Evolutionary conservation across 164 flowering plant species (phyloP).

Genomic region (Liquidambar formosana): DNA sequence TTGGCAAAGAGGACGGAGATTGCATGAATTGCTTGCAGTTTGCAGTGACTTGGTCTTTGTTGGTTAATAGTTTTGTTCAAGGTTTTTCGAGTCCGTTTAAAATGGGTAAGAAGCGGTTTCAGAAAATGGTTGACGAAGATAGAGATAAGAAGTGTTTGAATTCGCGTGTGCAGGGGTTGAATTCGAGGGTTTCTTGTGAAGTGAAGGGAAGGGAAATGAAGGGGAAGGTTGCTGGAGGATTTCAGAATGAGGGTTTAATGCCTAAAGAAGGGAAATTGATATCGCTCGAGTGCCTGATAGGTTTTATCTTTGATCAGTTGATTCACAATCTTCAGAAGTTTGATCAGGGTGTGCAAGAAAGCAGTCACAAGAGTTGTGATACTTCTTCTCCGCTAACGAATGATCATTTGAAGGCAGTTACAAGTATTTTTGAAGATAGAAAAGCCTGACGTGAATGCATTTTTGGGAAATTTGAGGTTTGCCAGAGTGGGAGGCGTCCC

Average conservation of each 20-base stretch:
- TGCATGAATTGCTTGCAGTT: conserved; percentile 73
- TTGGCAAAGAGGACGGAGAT: conserved; percentile 40
- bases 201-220: conserved; percentile 24
- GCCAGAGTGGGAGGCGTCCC: conserved; percentile 90
- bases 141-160: conserved; percentile 20
- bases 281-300: conserved; percentile 55
- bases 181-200: conserved; percentile 19
- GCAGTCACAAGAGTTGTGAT: conserved; percentile 18
- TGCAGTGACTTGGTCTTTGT: conserved; percentile 66
- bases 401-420: conserved; percentile 51
- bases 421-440: conserved; percentile 53
- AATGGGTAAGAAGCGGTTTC: conserved; percentile 48
- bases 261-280: conserved; percentile 45
- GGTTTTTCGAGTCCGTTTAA: conserved; percentile 60
- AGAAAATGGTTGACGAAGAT: conserved; percentile 39
- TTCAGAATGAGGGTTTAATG: conserved; percentile 17
- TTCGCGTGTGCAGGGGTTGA: conserved; percentile 16
- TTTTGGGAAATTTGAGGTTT: conserved; percentile 74
- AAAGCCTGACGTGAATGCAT: conserved; percentile 60
- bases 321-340: conserved; percentile 57
- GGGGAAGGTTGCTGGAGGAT: conserved; percentile 16
- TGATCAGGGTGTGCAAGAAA: conserved; percentile 38
- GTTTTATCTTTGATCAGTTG: conserved; percentile 58
- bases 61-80: conserved; percentile 58
- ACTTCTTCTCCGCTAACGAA: conserved; percentile 17